Evolutionary conservation across 805 yeast species (phyloP), one percentile per base, ranked within the genome.

Genomic region (Helenozyma rhizophorensis): DNA sequence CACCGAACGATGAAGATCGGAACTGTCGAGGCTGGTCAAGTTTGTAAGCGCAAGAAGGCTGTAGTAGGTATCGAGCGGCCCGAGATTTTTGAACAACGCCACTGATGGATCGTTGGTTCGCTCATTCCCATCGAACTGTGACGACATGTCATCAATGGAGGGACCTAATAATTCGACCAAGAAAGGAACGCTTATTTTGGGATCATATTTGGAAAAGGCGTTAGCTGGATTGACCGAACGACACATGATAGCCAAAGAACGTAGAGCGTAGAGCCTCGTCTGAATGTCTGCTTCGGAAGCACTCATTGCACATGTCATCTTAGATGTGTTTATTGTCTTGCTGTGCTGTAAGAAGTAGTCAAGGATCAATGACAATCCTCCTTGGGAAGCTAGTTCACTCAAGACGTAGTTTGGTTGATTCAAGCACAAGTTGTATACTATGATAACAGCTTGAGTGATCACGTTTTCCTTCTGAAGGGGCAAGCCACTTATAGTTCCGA

Each of bases 41-140:
- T 83, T 84, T 1, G 90, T 83, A 18, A 83, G 62, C 0, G 89
- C 85, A 14, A 80, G 50, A 24, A 84, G 56, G 0, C 79, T 61
- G 45, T 78, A 82, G 43, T 70, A 72, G 14, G 70, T 65, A 36
- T 74, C 80, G 10, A 69, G 43, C 3, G 43, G 41, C 1, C 66
- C 54, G 13, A 62, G 39, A 5, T 53, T 48, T 0, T 65, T 68
- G 9, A 16, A 12, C 15, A 30, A 23, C 9, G 28, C 18, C 5
- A 14, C 4, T 14, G 19, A 19, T 11, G 28, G 28, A 9, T 16
- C 21, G 4, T 14, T 14, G 6, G 11, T n/a, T 9, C 10, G 4
- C 4, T 17, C 19, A 8, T 5, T 6, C 7, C 23, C 16, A 9
- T 21, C 25, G 19, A 29, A 19, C n/a, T 16, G 28, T 8, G 21